Evolutionary conservation across 1,139 yeast species (phyloP), one percentile per base, ranked within the genome.

Genomic region (Yamadazyma oceani): DNA sequence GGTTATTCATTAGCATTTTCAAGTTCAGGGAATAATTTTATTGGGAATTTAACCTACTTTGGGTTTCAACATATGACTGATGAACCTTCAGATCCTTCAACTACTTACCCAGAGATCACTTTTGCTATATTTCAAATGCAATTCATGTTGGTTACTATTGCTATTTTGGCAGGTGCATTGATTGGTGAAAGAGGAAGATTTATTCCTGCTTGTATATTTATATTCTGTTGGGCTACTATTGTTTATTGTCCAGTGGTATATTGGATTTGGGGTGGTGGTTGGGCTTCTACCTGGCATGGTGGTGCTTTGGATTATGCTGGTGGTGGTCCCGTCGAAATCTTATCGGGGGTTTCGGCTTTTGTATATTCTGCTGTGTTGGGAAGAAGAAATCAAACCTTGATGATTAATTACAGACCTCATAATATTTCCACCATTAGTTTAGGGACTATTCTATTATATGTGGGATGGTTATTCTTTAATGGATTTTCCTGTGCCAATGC

Each of bases 261-360:
- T 64, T 90, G 97, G 97, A 81, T 87, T 41, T 92, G 97, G 98
- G 85, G 89, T 42, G 82, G 82, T 32, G 97, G 97, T 31, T 92
- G 97, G 97, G 96, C 96, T 28, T 57, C 66, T 31, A 42, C 48
- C 12, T 78, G 71, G 62, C 73, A 77, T 51, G 90, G 96, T 77
- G 96, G 96, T 14, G 97, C 84, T 1, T 70, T 90, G 41, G 98
- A 92, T 60, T 92, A 88, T 61, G 97, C 98, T 23, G 98, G 98
- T 27, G 97, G 97, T 37, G 97, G 97, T 0, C 96, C 97, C 1
- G 96, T 92, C 30, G 97, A 92, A 61, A 87, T 92, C 40, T 76
- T 88, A 26, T 82, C 95, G 22, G 97, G 97, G 49, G 85, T 88
- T 17, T 85, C 89, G 30, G 97, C 96, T 2, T 82, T 90, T 53